A percentile compares a stretch with the other conserved stretches of the same genome.
These are phyloP conservation scores for Aureobasidium mangrovei DNA, from an alignment of 2,329 filamentous ascomycete genomes.

Conservation along the genomic window DNA sequence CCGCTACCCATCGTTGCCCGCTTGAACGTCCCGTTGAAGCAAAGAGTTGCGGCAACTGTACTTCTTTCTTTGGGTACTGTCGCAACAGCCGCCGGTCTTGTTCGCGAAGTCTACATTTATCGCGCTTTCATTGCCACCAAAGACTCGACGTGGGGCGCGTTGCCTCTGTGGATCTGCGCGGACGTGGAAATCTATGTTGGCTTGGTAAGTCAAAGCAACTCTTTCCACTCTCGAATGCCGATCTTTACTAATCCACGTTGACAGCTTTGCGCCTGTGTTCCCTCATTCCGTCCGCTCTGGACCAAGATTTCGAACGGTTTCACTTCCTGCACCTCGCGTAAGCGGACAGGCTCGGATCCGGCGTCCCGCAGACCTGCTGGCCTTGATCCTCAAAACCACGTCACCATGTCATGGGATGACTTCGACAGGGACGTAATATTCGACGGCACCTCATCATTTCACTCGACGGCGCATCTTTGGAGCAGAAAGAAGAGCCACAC, in stretches of 20 bases:
- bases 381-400: background rate
- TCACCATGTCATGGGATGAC: constrained; percentile 3
- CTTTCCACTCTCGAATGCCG: no score
- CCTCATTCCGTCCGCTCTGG: constrained; percentile 27
- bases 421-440: constrained; percentile 10
- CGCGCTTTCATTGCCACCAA: constrained; percentile 32
- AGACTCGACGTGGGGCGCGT: constrained; percentile 38
- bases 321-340: background rate
- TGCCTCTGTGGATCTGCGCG: constrained; percentile 39
- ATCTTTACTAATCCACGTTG: background rate
- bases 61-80: constrained; percentile 17
- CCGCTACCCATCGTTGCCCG: constrained; percentile 36
- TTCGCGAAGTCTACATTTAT: constrained; percentile 37
- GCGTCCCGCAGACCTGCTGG: background rate
- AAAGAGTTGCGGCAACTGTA: constrained; percentile 21
- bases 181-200: constrained; percentile 39
- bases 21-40: constrained; percentile 34
- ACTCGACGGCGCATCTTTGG: background rate
- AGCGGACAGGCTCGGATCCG: background rate
- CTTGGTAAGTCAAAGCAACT: constrained; percentile 29
- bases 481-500: constrained; percentile 3
- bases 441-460: constrained; percentile 4
- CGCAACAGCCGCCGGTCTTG: constrained; percentile 24
- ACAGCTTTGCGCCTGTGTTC: constrained; percentile 32
- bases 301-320: background rate